phyloP scores from a whole-genome alignment of 495 filamentous ascomycete genomes.

The Penicillium odoratum region DNA sequence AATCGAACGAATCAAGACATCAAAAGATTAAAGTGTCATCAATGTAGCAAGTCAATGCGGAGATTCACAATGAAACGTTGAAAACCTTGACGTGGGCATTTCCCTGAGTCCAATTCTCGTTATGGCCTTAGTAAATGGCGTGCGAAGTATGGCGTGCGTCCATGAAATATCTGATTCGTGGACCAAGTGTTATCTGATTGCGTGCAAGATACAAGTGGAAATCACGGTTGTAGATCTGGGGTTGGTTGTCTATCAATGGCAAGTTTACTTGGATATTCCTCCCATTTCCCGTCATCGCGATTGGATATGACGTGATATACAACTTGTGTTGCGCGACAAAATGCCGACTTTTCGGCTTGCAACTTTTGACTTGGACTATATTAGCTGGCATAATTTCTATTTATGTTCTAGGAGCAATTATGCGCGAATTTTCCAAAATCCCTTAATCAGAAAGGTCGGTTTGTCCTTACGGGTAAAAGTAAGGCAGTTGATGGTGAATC shows the following conservation, averaged over 20 bases:
- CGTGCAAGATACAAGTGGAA: background rate
- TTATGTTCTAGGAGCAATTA: no score
- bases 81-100: background rate
- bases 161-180: constrained; percentile 1
- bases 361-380: background rate
- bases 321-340: constrained; percentile 8
- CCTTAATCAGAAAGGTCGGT: no score
- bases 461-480: no score
- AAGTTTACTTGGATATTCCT: background rate
- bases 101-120: background rate
- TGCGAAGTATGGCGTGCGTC: constrained; percentile 15
- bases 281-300: background rate
- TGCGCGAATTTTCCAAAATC: no score
- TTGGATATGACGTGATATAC: constrained; percentile 23
- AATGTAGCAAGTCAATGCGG: background rate
- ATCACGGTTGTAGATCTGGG: background rate
- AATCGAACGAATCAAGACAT: background rate
- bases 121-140: constrained; percentile 6
- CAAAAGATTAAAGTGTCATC: background rate
- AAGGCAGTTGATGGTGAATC: no score
- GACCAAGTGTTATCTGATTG: background rate
- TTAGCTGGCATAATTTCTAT: no score
- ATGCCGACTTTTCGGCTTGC: constrained; percentile 7
- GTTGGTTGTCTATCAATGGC: background rate
- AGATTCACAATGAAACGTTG: background rate